Percentiles rank a stretch among this genome's conserved stretches.
phyloP scores from a whole-genome alignment of 2,329 filamentous ascomycete species.

The Celoporthe dispersa region DNA sequence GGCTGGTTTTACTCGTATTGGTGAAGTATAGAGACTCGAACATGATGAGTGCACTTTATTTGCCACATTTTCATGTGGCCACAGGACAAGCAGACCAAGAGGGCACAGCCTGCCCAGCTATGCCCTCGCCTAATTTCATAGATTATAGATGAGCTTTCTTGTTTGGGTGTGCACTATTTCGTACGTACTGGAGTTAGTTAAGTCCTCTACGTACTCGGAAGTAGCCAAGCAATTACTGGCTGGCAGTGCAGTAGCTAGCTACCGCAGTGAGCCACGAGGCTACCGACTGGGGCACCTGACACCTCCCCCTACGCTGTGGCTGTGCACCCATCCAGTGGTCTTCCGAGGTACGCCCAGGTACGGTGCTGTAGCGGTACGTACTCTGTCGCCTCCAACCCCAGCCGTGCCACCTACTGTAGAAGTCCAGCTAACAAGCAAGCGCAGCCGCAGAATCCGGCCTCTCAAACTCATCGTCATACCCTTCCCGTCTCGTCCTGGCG shows the following conservation, averaged over 20 bases:
- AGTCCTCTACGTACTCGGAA: not conserved
- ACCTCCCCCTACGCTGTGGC: conserved; percentile 6
- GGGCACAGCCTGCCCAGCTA: not conserved
- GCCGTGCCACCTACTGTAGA: not conserved
- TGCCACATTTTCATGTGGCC: conserved; percentile 7
- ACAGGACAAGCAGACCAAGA: not conserved
- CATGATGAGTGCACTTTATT: not conserved
- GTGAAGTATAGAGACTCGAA: not conserved
- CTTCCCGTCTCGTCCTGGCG: not conserved
- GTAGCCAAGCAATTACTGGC: not conserved
- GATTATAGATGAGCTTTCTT: not conserved
- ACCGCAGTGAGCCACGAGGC: not conserved
- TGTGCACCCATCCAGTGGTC: not conserved
- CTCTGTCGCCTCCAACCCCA: not conserved
- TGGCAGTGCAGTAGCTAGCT: not conserved
- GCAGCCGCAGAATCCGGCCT: not conserved
- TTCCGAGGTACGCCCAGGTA: not conserved
- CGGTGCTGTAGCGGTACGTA: not conserved
- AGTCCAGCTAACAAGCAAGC: not conserved
- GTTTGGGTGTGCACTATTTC: not conserved
- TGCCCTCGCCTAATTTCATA: not conserved
- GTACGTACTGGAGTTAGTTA: not conserved
- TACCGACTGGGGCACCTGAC: conserved; percentile 1
- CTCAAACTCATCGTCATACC: conserved; percentile 13
- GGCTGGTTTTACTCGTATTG: not conserved